Conservation (phyloP, 1,284 basidiomycete species). For the Rhizoctonia solani region DNA sequence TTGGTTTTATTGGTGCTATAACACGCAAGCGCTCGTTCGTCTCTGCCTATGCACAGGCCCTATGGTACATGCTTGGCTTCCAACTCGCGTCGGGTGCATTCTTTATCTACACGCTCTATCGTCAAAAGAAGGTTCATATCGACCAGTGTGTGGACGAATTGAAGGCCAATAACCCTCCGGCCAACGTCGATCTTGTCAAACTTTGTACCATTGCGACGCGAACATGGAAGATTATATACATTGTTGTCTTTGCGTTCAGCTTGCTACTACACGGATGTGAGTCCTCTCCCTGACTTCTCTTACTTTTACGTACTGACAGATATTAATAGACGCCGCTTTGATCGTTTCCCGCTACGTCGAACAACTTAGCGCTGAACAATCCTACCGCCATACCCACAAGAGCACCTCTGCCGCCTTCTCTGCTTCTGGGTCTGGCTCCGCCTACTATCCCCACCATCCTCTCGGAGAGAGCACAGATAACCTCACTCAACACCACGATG, state of each 20-base stretch:
- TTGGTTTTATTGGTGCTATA: slow-evolving; percentile 57
- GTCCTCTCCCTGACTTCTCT: slow-evolving; percentile 51
- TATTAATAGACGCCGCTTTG: slow-evolving; percentile 59
- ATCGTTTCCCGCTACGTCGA: slow-evolving; percentile 64
- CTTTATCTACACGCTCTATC: slow-evolving; percentile 58
- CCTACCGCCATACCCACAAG: slow-evolving; percentile 25
- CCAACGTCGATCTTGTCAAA: slow-evolving; percentile 47
- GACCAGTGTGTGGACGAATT: slow-evolving; percentile 11
- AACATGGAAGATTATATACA: slow-evolving; percentile 42
- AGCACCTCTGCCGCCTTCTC: slow-evolving; percentile 23
- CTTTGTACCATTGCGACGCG: slow-evolving; percentile 55
- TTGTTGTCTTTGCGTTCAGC: slow-evolving; percentile 51
- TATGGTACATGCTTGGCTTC: slow-evolving; percentile 61
- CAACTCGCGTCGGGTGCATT: slow-evolving; percentile 55
- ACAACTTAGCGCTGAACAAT: slow-evolving; percentile 56
- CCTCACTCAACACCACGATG: neutral
- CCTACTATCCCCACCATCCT: slow-evolving; percentile 26
- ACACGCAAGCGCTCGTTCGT: slow-evolving; percentile 64
- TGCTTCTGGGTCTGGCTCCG: neutral
- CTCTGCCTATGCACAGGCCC: slow-evolving; percentile 51
- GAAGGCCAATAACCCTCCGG: slow-evolving; percentile 4
- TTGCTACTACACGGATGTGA: slow-evolving; percentile 25
- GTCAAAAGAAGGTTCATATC: slow-evolving; percentile 48
- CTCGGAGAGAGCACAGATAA: slow-evolving; percentile 7
- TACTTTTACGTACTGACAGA: slow-evolving; percentile 41